Evolutionary conservation across 2,329 filamentous ascomycete species (phyloP).

Genomic region (Grosmannia serpens): DNA sequence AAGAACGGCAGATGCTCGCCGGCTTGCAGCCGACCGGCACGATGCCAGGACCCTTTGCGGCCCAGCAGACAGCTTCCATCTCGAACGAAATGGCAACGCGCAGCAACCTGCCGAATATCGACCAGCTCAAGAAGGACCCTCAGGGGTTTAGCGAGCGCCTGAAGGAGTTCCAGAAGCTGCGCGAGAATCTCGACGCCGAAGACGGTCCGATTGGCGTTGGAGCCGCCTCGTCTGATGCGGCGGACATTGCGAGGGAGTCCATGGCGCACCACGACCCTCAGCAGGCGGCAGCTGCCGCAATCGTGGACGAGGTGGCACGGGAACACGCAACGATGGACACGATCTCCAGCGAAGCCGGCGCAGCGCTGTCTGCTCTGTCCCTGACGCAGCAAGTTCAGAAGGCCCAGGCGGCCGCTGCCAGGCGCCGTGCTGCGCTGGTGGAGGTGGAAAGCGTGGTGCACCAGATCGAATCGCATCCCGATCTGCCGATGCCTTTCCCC

Average conservation of each 20-base stretch:
- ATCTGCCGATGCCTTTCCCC: slow-evolving; percentile 66
- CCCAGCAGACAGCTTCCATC: slow-evolving; percentile 24
- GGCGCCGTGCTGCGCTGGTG: slow-evolving; percentile 45
- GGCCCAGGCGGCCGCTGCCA: slow-evolving; percentile 42
- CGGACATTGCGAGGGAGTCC: neutral
- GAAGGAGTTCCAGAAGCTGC: slow-evolving; percentile 70
- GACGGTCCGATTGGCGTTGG: slow-evolving; percentile 20
- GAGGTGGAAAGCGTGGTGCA: slow-evolving; percentile 17
- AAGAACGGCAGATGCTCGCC: slow-evolving; percentile 42
- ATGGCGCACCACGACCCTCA: neutral
- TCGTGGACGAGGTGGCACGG: slow-evolving; percentile 4
- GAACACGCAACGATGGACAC: neutral
- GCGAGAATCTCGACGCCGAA: slow-evolving; percentile 57
- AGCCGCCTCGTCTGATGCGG: neutral
- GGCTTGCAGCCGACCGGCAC: slow-evolving; percentile 23
- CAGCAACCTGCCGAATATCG: slow-evolving; percentile 35
- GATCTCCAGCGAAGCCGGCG: slow-evolving; percentile 19
- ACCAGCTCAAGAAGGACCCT: slow-evolving; percentile 39
- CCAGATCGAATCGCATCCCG: slow-evolving; percentile 41
- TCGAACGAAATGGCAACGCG: slow-evolving; percentile 27
- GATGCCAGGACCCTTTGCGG: slow-evolving; percentile 21
- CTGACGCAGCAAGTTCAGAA: slow-evolving; percentile 79
- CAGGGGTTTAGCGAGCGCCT: slow-evolving; percentile 60
- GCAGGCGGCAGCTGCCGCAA: slow-evolving; percentile 4
- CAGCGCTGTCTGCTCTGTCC: slow-evolving; percentile 37